Evolutionary conservation across 495 filamentous ascomycete species (phyloP), one percentile per base, ranked within the genome.

Genomic region (Schizothecium vesticola): DNA sequence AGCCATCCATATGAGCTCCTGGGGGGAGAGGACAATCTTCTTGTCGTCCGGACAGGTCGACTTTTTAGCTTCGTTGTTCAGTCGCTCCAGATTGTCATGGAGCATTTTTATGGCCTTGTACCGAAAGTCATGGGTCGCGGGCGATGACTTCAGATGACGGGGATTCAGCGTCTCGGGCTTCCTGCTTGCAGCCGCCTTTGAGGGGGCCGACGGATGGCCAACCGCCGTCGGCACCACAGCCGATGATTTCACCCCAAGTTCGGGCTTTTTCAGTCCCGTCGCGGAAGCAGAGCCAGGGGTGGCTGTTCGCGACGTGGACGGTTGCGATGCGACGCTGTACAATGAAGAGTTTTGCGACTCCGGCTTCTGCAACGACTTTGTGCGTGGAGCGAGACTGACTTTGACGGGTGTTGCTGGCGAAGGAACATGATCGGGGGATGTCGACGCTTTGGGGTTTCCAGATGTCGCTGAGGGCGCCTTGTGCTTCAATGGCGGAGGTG

Each of bases 1-100:
- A 2, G 92, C 90, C 77, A 91, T 85, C 55, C 85, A 86, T 9
- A 97, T 87, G 24, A 98, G 80, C 67, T 92, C 88, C 70, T 92
- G 86, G 0, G 86, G 77, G 2, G 85, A 88, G 3, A 95, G 79
- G 12, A 88, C 67, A 12, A 94, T 77, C 66, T 74, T 74, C 64
- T 73, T 75, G 33, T 77, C 76, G 23, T 79, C 76, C 4, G 72
- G 65, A 24, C 77, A 75, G 24, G 80, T 84, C 51, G 82, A 85
- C 61, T 87, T 87, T 28, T 82, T 81, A 19, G 83, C 70, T 57
- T 88, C 86, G 31, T 86, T 82, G 76, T 97, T 95, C 10, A 96
- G 84, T 7, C 88, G 79, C n/a, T 77, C 75, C 77, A 94, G 88
- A 61, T 93, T 84, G 10, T 86, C 85, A 74, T 97, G 91, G 0